Evolutionary conservation across 1,284 basidiomycete genomes (phyloP), one percentile per base, ranked within the genome.

Genomic region (Heliocybe sulcata): DNA sequence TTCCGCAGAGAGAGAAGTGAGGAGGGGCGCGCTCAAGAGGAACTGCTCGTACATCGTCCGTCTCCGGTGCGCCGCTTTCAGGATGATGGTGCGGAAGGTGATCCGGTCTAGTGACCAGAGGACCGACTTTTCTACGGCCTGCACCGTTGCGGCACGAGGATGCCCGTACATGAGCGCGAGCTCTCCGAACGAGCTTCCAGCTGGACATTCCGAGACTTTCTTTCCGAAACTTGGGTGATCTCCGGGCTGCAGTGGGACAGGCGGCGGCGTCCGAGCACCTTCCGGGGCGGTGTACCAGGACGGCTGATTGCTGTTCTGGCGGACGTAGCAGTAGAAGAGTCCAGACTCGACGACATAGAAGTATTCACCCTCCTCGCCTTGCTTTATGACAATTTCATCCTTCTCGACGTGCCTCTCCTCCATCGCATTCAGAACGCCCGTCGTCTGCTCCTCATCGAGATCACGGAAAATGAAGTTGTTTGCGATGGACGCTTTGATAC

Each of bases 121-220:
- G 6, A 90, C 94, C 53, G 90, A 94, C 0, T 82, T 74, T 54
- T 91, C 85, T 38, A 90, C 85, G 2, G 95, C 87, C 27, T 98
- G 73, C 51, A 99, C 94, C 2, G 94, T 94, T 3, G 97, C 96
- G 3, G 94, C 94, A 51, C 96, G 90, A 29, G 94, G 93, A 63
- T 97, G 94, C 49, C 94, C 94, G 72, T 99, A 97, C 92, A 99
- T 96, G 61, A 99, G 74, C 29, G 97, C 97, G 51, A 99, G 80
- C 72, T 99, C 97, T 52, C 97, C 96, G 63, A 99, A 98, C 51
- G 90, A 93, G 59, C 81, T 85, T 0, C 94, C 94, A 1, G 92
- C 85, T 50, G 80, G 81, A 77, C 91, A 96, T 57, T 90, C 87
- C 50, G 87, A 82, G 3, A 97, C 94, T 67, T 90, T 87, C 62